These are phyloP conservation scores for Testicularia cyperi DNA, from an alignment of 1,284 basidiomycete genomes.

Conservation along the genomic window DNA sequence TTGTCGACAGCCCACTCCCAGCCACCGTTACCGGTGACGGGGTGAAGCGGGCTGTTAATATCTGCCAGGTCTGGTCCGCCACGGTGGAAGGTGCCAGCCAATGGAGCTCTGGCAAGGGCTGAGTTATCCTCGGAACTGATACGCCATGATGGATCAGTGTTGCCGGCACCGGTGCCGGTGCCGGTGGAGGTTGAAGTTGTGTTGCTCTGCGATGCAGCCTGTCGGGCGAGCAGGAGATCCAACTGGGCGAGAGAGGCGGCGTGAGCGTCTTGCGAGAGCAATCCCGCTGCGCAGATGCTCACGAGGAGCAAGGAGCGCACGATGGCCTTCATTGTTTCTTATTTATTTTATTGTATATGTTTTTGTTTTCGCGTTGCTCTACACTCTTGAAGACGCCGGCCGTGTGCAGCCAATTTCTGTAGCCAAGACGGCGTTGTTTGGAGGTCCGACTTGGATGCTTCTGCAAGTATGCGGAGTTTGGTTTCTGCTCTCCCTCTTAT, in stretches of 20 bases:
- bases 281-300: neutral
- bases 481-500: too few species aligned
- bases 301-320: neutral
- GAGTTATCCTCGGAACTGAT: slow-evolving; percentile 26
- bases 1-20: slow-evolving; percentile 68
- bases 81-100: slow-evolving; percentile 24
- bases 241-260: neutral
- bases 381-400: too few species aligned
- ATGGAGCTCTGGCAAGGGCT: slow-evolving; percentile 14
- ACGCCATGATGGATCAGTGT: slow-evolving; percentile 13
- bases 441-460: too few species aligned
- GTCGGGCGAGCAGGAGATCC: neutral
- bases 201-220: slow-evolving; percentile 2
- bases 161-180: slow-evolving; percentile 7
- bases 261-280: neutral
- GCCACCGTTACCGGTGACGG: too few species aligned
- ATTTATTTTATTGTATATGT: too few species aligned
- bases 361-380: too few species aligned
- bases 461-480: too few species aligned
- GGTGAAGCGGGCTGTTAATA: slow-evolving; percentile 23
- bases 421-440: too few species aligned
- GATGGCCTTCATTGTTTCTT: too few species aligned
- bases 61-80: slow-evolving; percentile 20
- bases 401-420: too few species aligned
- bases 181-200: slow-evolving; percentile 15